Base-by-base conservation (phyloP, 495 filamentous ascomycete species). In the Penicillium coprophilum region DNA sequence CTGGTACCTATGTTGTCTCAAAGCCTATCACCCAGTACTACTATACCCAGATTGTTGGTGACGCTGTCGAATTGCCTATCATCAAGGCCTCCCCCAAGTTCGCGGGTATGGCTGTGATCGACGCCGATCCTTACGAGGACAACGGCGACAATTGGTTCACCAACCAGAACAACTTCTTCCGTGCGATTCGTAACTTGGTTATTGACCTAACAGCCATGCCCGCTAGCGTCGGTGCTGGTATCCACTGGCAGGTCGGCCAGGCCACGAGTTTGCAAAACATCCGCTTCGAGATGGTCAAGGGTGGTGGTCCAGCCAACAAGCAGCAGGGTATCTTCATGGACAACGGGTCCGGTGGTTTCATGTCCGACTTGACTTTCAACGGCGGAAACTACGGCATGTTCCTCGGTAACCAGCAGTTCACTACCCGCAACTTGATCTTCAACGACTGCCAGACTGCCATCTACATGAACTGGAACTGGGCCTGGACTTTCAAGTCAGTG, bases 161-260 rank as follows among this genome's bases (percentile, higher is more conserved):
- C 60, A 96, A 96, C 71, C 88, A 96, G 74, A 98, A 97, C 84
- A 97, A 98, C 78, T 98, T 98, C 80, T 97, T 91, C 82, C 91
- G 94, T 44, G 89, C 95, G 63, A 78, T 98, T 60, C 90, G 95
- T 70, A 97, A 98, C 77, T 89, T 98, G 62, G 81, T 91, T 64
- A 87, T 98, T 69, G 94, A 98, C 68, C 71, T 92, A 43, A 91
- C 83, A 28, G 82, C 75, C 12, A 84, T 89, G 81, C 87, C 88
- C 13, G 61, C 77, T 48, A 77, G 71, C 39, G 64, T 69, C 4
- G 90, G 87, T 54, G 72, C 91, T 38, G 91, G 90, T 73, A 95
- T 98, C 54, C 94, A 97, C 72, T 97, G 95, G 95, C 94, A 97
- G 69, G 93, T 98, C 4, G 91, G 90, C 39, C 94, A 98, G 64